Evolutionary conservation across 768 basidiomycete genomes (phyloP), one percentile per base, ranked within the genome.

Genomic region (Infundibulicybe gibba): DNA sequence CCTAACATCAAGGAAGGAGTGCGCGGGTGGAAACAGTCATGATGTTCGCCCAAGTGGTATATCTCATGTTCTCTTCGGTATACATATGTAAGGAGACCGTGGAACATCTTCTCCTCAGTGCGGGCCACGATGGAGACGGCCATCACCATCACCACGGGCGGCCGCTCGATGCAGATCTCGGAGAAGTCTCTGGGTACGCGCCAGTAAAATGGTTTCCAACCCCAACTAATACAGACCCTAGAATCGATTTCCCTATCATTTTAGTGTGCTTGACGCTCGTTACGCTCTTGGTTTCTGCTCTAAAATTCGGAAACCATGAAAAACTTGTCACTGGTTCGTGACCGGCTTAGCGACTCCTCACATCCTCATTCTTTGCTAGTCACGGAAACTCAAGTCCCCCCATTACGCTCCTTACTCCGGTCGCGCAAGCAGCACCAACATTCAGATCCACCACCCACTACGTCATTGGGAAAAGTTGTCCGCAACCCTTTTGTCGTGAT

Each of bases 11-110:
- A 16, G 44, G 16, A 48, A 89, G 87, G 47, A 80, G 79, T 49
- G 77, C 79, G 3, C 82, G 90, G 1, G 57, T 85, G 33, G 81
- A 81, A 55, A 87, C 86, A 0, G 77, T 88, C 3, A 61, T 83
- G 45, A 70, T 90, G 62, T 99, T 98, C 56, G 83, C 91, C 1
- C 95, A 97, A 58, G 81, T 83, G 9, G 89, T 99, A 11, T 98
- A 97, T 65, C 73, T 99, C 47, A 83, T 95, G 71, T 99, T 98
- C 61, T 82, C 93, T 0, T 83, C 91, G 0, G 87, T 97, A 2
- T 99, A 98, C 67, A 87, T 98, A 14, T 94, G 92, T 58, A 98
- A 99, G 60, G 97, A 99, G 74, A 89, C 94, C 0, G 75, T 98
- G 3, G 95, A 99, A 66, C 94, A 95, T 66, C 64, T 97, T 34